Evolutionary conservation across 208 protist genomes (phyloP), one percentile per base, ranked within the genome.

Genomic region (Leishmania gerbilli): DNA sequence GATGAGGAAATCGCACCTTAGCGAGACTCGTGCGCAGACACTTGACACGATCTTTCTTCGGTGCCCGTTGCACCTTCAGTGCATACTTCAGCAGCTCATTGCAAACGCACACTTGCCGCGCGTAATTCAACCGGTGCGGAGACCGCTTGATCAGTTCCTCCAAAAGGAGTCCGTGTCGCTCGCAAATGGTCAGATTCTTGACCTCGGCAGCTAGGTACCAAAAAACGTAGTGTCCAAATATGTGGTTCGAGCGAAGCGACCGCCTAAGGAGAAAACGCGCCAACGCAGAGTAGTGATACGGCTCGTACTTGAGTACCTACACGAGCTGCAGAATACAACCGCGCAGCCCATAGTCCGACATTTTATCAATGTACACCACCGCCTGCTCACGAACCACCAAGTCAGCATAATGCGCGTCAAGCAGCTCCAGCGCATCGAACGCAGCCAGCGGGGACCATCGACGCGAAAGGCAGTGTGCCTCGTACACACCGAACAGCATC

Each of bases 181-280:
- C 95, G 47, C 85, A 87, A 37, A 95, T 92, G 31, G 65, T 81
- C 27, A 85, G 74, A 55, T 96, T 89, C 49, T 93, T 88, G 78
- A 97, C 89, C 78, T 98, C 95, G 2, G 95, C 92, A 74, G 95
- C 90, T 31, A 99, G 86, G 81, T 95, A 93, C 95, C 93, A 97
- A 79, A 97, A 98, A 5, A 97, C 87, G 77, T 90, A 90, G 71
- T 95, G 92, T 27, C 91, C 95, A 78, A 97, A 92, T 24, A 93
- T 83, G 77, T 95, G 90, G 45, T 95, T 95, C 0, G 87, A 93
- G 19, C 79, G 65, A 13, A 98, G 76, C 51, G 91, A 91, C 42
- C 96, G 90, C 9, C 82, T 65, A 11, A 98, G 79, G 4, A 98
- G 83, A 87, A 95, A 97, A 45, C 87, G 84, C 6, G 86, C 87